Conservation (phyloP, 2,329 filamentous ascomycete species). For the Fusarium chuoi region DNA sequence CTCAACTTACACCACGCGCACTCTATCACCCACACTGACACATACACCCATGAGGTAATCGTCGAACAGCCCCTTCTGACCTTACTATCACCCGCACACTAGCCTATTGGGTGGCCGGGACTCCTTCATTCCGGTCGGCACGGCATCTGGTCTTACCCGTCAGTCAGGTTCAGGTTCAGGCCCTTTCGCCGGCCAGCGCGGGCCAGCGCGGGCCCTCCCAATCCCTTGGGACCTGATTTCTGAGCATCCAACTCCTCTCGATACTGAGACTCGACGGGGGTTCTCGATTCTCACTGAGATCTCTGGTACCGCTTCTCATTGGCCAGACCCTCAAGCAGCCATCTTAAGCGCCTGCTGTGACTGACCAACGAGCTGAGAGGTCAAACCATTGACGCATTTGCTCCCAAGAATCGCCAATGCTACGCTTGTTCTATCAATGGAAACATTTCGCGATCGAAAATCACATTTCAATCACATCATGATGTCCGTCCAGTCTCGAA, state of each 20-base stretch:
- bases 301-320: slow-evolving; percentile 38
- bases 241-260: slow-evolving; percentile 19
- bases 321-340: slow-evolving; percentile 10
- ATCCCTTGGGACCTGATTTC: slow-evolving; percentile 27
- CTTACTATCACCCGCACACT: background rate
- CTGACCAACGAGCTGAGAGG: background rate
- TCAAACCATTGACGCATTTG: background rate
- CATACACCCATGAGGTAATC: slow-evolving; percentile 6
- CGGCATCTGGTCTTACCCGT: slow-evolving; percentile 12
- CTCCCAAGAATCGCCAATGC: background rate
- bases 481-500: slow-evolving; percentile 3
- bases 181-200: slow-evolving; percentile 7
- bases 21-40: background rate
- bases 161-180: background rate
- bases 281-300: slow-evolving; percentile 39
- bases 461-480: slow-evolving; percentile 17
- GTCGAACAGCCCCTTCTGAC: background rate
- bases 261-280: slow-evolving; percentile 17
- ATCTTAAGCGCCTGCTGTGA: slow-evolving; percentile 2
- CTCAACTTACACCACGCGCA: slow-evolving; percentile 8
- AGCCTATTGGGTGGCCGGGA: slow-evolving; percentile 16
- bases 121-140: slow-evolving; percentile 20
- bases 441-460: background rate
- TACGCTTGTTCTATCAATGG: background rate
- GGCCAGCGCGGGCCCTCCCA: slow-evolving; percentile 38